phyloP scores from a whole-genome alignment of 225 moss, liverwort and hornwort species.

The Antitrichia curtipendula region DNA sequence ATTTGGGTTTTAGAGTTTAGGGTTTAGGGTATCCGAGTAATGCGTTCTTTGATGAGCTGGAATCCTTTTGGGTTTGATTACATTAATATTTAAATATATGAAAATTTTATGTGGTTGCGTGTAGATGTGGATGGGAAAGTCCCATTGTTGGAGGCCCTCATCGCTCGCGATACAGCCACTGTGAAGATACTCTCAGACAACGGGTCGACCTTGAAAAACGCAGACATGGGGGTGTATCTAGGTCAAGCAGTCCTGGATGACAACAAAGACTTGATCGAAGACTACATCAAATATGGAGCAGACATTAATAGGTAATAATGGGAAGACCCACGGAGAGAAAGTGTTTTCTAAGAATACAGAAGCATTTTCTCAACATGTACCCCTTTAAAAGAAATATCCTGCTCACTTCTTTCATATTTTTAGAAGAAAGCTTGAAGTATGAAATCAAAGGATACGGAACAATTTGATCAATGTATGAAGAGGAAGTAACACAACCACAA shows the following conservation, averaged over 20 bases:
- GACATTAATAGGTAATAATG: conserved; percentile 35
- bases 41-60: background rate
- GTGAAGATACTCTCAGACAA: conserved; percentile 47
- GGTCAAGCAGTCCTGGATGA: conserved; percentile 40
- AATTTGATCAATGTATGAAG: background rate
- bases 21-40: background rate
- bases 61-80: background rate
- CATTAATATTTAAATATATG: background rate
- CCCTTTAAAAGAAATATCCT: background rate
- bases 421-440: background rate
- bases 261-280: conserved; percentile 33
- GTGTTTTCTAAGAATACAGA: background rate
- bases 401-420: background rate
- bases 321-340: background rate
- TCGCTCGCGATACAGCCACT: conserved; percentile 16
- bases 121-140: conserved; percentile 62
- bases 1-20: background rate
- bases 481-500: background rate
- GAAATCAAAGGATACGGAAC: background rate
- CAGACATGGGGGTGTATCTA: conserved; percentile 40
- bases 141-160: conserved; percentile 59
- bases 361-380: background rate
- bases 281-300: conserved; percentile 50
- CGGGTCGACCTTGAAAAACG: conserved; percentile 46
- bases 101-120: background rate